Percentiles rank a stretch among this genome's conserved stretches.
Conservation (phyloP, 2,329 filamentous ascomycete genomes). For the Colletotrichum zoysiae region DNA sequence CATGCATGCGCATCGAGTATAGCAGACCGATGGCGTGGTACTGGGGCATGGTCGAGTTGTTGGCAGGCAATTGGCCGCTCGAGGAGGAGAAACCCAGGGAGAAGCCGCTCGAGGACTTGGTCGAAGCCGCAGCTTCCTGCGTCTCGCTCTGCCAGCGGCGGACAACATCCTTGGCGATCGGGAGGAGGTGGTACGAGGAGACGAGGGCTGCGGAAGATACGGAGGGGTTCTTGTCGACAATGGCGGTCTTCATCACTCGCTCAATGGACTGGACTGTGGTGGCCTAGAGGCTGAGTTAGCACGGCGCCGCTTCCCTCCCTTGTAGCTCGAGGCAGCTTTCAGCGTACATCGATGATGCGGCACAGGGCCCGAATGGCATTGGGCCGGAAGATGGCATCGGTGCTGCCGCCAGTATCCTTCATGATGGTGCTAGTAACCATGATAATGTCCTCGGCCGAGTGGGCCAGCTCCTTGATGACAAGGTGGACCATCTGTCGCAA, state of each 20-base stretch:
- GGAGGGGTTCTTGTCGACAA: slow-evolving; percentile 98
- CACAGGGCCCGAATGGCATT: slow-evolving; percentile 97
- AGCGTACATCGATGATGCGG: slow-evolving; percentile 91
- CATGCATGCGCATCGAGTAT: slow-evolving; percentile 97
- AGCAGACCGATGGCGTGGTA: slow-evolving; percentile 98
- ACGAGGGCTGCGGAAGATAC: slow-evolving; percentile 96
- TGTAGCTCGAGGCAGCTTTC: slow-evolving; percentile 27
- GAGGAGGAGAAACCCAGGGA: slow-evolving; percentile 90
- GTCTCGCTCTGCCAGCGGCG: slow-evolving; percentile 98
- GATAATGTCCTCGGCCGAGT: slow-evolving; percentile 97
- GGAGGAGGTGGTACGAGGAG: slow-evolving; percentile 97
- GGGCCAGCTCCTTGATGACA: slow-evolving; percentile 96
- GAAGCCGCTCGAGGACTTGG: slow-evolving; percentile 90
- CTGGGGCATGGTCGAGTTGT: slow-evolving; percentile 97
- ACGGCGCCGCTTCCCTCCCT: slow-evolving; percentile 1
- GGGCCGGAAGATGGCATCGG: slow-evolving; percentile 91
- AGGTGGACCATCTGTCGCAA: slow-evolving; percentile 99
- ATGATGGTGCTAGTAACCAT: slow-evolving; percentile 99
- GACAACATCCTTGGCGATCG: slow-evolving; percentile 94
- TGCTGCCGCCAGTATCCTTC: slow-evolving; percentile 98
- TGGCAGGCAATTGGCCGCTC: slow-evolving; percentile 80
- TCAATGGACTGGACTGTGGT: slow-evolving; percentile 98
- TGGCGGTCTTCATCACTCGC: slow-evolving; percentile 97
- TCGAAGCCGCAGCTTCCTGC: slow-evolving; percentile 92
- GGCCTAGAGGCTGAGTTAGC: slow-evolving; percentile 65